Evolutionary conservation across 176 grass and related monocot genomes (phyloP).

Genomic region (Aegilops tauschii): DNA sequence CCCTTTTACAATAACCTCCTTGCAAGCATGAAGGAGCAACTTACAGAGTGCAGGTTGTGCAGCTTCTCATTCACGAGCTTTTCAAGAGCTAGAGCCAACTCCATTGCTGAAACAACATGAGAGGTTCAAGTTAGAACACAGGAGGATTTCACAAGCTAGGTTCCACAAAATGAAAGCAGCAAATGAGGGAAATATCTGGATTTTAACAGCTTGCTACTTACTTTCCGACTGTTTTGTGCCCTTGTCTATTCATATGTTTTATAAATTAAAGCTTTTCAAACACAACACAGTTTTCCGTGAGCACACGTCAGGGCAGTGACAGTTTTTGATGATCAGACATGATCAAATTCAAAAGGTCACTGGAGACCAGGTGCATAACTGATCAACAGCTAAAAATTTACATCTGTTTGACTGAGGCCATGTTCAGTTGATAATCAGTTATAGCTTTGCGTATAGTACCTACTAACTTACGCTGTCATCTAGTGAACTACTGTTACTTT

Average conservation of each 20-base stretch:
- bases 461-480: no score
- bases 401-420: no score
- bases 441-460: no score
- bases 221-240: neutral
- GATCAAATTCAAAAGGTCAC: neutral
- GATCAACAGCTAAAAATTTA: no score
- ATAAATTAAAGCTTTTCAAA: neutral
- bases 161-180: neutral
- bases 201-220: neutral
- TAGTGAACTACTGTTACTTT: neutral
- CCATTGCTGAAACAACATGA: conserved; percentile 3
- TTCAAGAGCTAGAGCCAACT: conserved; percentile 10
- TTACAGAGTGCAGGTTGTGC: conserved; percentile 18
- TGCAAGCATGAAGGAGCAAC: neutral
- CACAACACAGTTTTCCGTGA: neutral
- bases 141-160: neutral
- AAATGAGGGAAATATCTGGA: neutral
- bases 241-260: neutral
- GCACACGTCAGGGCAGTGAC: no score
- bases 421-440: neutral
- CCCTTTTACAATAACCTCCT: neutral
- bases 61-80: conserved; percentile 12
- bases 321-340: neutral
- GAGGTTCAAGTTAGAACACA: neutral
- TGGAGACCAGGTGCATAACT: neutral